Percentiles rank a stretch among this genome's conserved stretches.
phyloP scores from a whole-genome alignment of 1,139 yeast species.

The Yarrowia galli region DNA sequence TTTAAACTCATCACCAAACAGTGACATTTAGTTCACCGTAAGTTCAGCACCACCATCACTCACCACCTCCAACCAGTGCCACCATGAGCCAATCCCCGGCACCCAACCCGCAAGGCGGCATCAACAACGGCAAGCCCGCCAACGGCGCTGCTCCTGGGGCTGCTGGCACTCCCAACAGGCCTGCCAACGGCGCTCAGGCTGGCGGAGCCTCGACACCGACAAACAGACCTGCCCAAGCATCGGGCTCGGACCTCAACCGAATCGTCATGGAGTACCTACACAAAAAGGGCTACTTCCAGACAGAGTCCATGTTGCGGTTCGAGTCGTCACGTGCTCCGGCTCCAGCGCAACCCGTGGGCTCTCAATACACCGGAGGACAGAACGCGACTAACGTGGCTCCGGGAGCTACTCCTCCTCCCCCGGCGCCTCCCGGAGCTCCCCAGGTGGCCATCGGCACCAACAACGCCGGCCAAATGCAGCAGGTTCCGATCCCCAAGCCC shows the following conservation, averaged over 20 bases:
- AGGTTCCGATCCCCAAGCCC: constrained; percentile 38
- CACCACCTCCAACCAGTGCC: constrained; percentile 6
- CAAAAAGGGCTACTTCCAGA: constrained; percentile 91
- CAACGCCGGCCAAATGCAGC: constrained; percentile 38
- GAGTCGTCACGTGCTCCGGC: constrained; percentile 81
- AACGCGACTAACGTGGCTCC: constrained; percentile 20
- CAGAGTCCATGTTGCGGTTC: constrained; percentile 91
- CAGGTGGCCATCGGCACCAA: constrained; percentile 37
- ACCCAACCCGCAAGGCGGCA: constrained; percentile 31
- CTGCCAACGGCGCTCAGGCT: constrained; percentile 31
- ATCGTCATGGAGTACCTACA: constrained; percentile 90
- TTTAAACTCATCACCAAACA: constrained; percentile 25
- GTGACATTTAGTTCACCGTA: constrained; percentile 13
- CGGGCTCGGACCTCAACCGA: constrained; percentile 83
- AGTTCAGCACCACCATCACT: constrained; percentile 12
- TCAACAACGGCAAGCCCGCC: constrained; percentile 36
- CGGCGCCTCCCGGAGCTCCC: constrained; percentile 28
- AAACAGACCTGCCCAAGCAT: constrained; percentile 47
- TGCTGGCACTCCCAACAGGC: constrained; percentile 31
- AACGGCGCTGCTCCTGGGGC: constrained; percentile 37
- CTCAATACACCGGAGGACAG: constrained; percentile 40
- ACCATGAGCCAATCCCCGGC: constrained; percentile 38
- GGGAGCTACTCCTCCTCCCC: constrained; percentile 32
- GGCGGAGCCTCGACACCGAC: constrained; percentile 31
- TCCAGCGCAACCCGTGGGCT: constrained; percentile 51